phyloP scores from a whole-genome alignment of 805 yeast genomes.

The Zygotorulaspora danielsina region DNA sequence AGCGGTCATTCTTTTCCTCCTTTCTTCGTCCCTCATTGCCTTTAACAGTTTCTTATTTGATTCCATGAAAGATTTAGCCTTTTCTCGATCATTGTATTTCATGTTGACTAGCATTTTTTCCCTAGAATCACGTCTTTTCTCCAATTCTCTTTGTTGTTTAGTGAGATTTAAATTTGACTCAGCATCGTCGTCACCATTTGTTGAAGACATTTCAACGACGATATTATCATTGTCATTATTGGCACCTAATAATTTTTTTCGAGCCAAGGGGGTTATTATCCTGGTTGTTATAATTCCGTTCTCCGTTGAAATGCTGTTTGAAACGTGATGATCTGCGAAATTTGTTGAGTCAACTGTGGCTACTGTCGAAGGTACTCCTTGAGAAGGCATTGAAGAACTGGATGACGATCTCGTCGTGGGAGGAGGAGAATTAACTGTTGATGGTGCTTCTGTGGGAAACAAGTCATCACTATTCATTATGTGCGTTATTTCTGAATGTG shows the following conservation, averaged over 20 bases:
- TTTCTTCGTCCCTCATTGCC: conserved; percentile 35
- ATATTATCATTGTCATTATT: conserved; percentile 10
- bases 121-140: conserved; percentile 31
- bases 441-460: not conserved
- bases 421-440: conserved; percentile 7
- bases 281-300: conserved; percentile 9
- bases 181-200: conserved; percentile 5
- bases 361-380: conserved; percentile 9
- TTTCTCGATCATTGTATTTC: conserved; percentile 35
- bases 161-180: conserved; percentile 3
- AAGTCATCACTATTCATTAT: not conserved
- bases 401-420: conserved; percentile 11
- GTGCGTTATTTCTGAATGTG: conserved; percentile 1
- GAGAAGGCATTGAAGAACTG: conserved; percentile 8
- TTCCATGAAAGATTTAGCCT: conserved; percentile 34
- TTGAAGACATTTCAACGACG: conserved; percentile 10
- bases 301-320: conserved; percentile 1
- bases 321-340: conserved; percentile 5
- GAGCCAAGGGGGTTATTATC: conserved; percentile 11
- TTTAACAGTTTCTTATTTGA: conserved; percentile 30
- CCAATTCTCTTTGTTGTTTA: conserved; percentile 30
- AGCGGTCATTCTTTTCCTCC: conserved; percentile 30
- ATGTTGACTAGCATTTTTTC: conserved; percentile 35
- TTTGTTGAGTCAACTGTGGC: conserved; percentile 12
- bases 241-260: conserved; percentile 14